Base-by-base conservation (phyloP, 2,329 filamentous ascomycete genomes). In the Aspergillus awamori region DNA sequence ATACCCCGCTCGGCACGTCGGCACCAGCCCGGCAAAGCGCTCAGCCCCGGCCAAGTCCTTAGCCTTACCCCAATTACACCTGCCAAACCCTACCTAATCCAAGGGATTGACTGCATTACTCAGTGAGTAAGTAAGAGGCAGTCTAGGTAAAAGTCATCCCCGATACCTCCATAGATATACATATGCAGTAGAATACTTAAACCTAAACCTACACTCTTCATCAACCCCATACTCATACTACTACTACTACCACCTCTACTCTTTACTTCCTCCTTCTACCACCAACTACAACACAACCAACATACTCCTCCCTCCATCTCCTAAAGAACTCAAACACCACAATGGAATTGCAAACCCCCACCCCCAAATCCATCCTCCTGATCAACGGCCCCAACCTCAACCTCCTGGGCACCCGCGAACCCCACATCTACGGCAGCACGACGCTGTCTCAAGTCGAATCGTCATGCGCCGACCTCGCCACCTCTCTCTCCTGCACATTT, bases 331-430 rank as follows among this genome's bases (percentile, higher is more conserved):
- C 20, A 20, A 20, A 20, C 20, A 20, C 13, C 49, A 70, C 60
- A 67, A 75, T 75, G 72, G 64, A 59, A 7, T 13, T 36, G 10
- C 33, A 36, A 36, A 36, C 33, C 17, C 17, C 41, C 17, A 45
- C 38, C 20, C 51, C 51, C 17, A 75, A 74, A 66, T 72, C 74
- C 53, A 87, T 92, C 71, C 87, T 92, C 67, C 82, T 92, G 66
- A 87, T 93, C 80, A 92, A 92, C 76, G 90, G 90, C n/a, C 89
- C 90, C 33, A 93, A 93, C 75, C 87, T 93, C 69, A 93, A 93
- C 78, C 87, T 93, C 53, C 84, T 93, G 30, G 90, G 90, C 38
- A 89, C 86, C 11, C 84, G 91, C 22, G 90, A 94, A 74, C 90
- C 90, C 15, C 79, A 86, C 28, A 83, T 92, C 69, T 93, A 93